A percentile compares a stretch with the other conserved stretches of the same genome.
Conservation (phyloP, 345 rosid species). For the Syzygium aqueum region DNA sequence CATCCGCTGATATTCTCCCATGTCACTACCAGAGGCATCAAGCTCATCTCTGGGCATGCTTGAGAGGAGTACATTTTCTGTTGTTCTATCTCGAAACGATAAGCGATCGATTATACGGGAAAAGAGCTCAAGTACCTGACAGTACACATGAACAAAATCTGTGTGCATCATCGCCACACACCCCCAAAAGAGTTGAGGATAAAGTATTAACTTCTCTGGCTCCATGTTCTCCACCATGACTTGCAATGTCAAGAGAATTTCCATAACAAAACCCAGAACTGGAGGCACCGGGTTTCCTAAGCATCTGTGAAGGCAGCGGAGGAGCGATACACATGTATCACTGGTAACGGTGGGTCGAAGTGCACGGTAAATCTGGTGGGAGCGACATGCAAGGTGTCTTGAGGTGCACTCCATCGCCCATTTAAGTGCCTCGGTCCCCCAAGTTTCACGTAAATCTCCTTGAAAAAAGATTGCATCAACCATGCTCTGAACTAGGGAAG, state of each 20-base stretch:
- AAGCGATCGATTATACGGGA: conserved; percentile 81
- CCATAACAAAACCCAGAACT: conserved; percentile 94
- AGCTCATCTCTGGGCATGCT: conserved; percentile 97
- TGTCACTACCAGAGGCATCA: conserved; percentile 27
- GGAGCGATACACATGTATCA: conserved; percentile 87
- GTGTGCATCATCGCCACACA: conserved; percentile 99
- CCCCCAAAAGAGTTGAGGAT: conserved; percentile 98
- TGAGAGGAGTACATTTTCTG: conserved; percentile 93
- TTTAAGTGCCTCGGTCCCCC: conserved; percentile 97
- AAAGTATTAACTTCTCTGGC: conserved; percentile 94
- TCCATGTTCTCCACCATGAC: conserved; percentile 99
- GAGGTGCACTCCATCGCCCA: conserved; percentile 99
- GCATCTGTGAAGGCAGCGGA: conserved; percentile 95
- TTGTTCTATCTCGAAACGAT: conserved; percentile 84
- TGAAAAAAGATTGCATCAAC: conserved; percentile 99
- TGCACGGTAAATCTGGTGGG: conserved; percentile 98
- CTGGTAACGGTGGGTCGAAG: conserved; percentile 86
- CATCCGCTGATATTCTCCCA: conserved; percentile 54
- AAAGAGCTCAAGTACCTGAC: conserved; percentile 97
- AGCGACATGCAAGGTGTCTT: conserved; percentile 98
- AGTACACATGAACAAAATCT: conserved; percentile 92
- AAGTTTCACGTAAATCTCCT: conserved; percentile 98
- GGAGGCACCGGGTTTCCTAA: conserved; percentile 93
- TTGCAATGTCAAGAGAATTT: conserved; percentile 84
- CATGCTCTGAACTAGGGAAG: conserved; percentile 98